Evolutionary conservation across 2,329 filamentous ascomycete genomes (phyloP), one percentile per base, ranked within the genome.

Genomic region (Epichloe scottii): DNA sequence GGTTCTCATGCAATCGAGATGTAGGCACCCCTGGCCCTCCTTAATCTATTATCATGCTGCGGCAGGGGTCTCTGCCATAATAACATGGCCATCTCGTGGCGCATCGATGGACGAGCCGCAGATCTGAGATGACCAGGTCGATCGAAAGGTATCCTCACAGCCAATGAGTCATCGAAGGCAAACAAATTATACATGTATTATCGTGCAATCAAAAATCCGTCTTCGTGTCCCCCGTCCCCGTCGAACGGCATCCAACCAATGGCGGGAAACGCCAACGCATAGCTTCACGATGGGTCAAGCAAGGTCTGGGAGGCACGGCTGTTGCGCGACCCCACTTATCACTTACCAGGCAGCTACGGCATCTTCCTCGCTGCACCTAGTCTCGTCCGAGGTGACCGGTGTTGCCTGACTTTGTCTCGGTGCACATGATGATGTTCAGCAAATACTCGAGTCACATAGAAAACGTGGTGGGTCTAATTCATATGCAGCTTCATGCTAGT

Each of bases 221-320:
- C 38, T 40, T 40, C 8, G 38, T 40, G 38, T 19, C 38, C 12
- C 23, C 21, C 26, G 5, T 17, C 23, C 7, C 21, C 42, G 23
- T 44, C 38, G 21, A 14, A 14, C 14, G 40, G 40, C 21, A 44
- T n/a, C 23, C 42, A 45, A 33, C 41, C 48, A 45, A 50, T 38
- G 34, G 35, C 41, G 34, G n/a, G 17, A 38, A 30, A 38, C 34
- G 48, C 48, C 48, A 50, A 43, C 48, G 48, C 40, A 50, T 35
- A n/a, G 19, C 39, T 48, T 41, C 46, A 30, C 19, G 26, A 46
- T 46, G 38, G 46, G 39, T 33, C 8, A 7, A 17, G 10, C 39
- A 42, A 21, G 26, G 26, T 11, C 39, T 15, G 38, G 34, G 46
- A 15, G 3, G 17, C 15, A 30, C 26, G n/a, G n/a, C 26, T 41